A percentile compares a stretch with the other conserved stretches of the same genome.
These are phyloP conservation scores for Solanum corneliomulleri DNA, from an alignment of 257 asterid genomes.

Conservation along the genomic window DNA sequence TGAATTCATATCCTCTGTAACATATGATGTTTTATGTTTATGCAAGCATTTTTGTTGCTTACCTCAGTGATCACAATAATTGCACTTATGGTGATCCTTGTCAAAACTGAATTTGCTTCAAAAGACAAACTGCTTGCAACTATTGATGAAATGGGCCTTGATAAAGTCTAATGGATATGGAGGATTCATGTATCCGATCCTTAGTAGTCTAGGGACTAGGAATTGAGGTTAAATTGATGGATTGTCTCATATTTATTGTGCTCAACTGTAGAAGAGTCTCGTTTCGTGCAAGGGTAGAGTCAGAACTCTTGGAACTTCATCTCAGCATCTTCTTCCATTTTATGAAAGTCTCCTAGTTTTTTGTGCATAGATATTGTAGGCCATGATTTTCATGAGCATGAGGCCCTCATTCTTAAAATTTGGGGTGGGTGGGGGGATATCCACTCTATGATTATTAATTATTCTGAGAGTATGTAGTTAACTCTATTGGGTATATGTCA, in stretches of 20 bases:
- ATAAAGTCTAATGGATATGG: not conserved
- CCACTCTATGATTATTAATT: not conserved
- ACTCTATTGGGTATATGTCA: not conserved
- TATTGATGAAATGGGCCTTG: not conserved
- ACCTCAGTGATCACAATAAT: not conserved
- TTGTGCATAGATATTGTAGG: not conserved
- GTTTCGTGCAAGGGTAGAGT: not conserved
- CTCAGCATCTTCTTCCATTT: not conserved
- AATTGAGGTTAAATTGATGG: not conserved
- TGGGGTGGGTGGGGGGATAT: not conserved
- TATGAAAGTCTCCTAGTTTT: not conserved
- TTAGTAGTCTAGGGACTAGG: not conserved
- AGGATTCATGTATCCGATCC: not conserved
- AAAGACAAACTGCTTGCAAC: not conserved
- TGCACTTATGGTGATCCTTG: not conserved
- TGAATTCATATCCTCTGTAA: not conserved
- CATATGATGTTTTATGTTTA: not conserved
- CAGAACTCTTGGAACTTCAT: not conserved
- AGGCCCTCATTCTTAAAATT: no score
- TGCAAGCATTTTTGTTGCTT: not conserved
- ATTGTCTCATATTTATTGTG: not conserved
- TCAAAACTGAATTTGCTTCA: not conserved
- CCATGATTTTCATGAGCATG: not conserved
- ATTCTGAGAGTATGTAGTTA: not conserved
- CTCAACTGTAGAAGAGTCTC: not conserved